Evolutionary conservation across 2,329 filamentous ascomycete genomes (phyloP).

Genomic region (Fusarium pseudograminearum): DNA sequence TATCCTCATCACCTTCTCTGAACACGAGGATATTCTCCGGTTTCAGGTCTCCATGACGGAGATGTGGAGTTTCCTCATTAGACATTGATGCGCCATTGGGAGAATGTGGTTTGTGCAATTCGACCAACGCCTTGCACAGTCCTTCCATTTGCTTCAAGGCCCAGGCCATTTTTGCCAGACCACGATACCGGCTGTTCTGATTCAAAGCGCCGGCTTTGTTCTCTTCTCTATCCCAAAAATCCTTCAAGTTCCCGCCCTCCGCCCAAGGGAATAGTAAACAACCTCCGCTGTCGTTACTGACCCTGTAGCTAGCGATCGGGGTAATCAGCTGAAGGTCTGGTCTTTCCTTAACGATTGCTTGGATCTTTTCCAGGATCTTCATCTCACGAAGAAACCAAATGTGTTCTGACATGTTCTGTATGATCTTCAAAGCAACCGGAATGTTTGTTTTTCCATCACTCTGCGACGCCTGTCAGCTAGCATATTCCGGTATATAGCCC

Average conservation of each 20-base stretch:
- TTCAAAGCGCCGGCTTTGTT: neutral
- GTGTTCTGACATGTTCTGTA: neutral
- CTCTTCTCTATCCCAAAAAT: neutral
- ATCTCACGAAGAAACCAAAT: neutral
- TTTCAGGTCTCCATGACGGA: neutral
- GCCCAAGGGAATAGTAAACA: neutral
- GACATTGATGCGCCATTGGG: no score
- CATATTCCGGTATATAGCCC: no score
- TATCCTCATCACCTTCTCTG: neutral
- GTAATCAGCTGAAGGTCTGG: neutral
- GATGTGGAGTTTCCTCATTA: no score
- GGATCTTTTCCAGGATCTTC: neutral
- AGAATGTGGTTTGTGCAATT: neutral
- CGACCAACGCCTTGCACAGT: neutral
- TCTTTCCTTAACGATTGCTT: neutral
- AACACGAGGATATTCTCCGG: neutral
- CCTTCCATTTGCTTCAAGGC: neutral
- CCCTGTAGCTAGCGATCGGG: neutral
- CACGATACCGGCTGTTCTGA: no score
- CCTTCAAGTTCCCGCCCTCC: neutral
- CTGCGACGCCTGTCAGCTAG: neutral
- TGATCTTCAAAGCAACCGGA: neutral
- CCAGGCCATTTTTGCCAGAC: neutral
- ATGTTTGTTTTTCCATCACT: neutral
- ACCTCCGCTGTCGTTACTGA: neutral